These are phyloP conservation scores for Kuraishia borneana DNA, from an alignment of 805 yeast genomes.

Conservation along the genomic window DNA sequence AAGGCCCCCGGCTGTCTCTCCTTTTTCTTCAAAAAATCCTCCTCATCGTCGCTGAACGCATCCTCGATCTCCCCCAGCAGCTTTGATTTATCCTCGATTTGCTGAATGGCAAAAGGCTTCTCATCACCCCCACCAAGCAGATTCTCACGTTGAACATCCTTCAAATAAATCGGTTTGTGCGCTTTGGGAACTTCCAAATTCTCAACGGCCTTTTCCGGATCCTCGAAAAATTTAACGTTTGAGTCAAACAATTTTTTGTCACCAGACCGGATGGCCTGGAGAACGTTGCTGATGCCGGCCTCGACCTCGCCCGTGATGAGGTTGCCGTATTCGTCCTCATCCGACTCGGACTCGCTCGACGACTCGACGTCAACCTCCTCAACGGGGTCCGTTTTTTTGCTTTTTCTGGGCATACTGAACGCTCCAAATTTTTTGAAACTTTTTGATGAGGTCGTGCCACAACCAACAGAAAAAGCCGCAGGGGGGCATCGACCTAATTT, in stretches of 20 bases:
- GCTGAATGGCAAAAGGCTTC: conserved; percentile 66
- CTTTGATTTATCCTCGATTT: conserved; percentile 61
- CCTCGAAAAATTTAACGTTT: conserved; percentile 53
- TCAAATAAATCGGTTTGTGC: conserved; percentile 73
- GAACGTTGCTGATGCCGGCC: conserved; percentile 59
- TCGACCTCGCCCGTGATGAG: conserved; percentile 81
- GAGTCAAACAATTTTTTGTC: conserved; percentile 60
- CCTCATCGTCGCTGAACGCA: conserved; percentile 30
- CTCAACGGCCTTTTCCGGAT: conserved; percentile 33
- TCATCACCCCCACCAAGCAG: conserved; percentile 58
- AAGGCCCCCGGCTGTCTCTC: conserved; percentile 16
- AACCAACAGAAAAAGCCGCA: too few species aligned
- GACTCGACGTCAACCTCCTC: conserved; percentile 19
- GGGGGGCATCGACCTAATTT: too few species aligned
- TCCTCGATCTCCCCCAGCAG: conserved; percentile 69
- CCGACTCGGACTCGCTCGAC: conserved; percentile 45
- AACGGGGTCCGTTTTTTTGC: neutral
- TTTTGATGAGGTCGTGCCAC: too few species aligned
- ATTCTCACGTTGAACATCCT: conserved; percentile 86
- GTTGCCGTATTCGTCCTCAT: conserved; percentile 92
- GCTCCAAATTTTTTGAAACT: too few species aligned
- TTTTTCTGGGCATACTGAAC: conserved; percentile 1
- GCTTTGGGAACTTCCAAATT: conserved; percentile 13
- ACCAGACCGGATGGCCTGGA: conserved; percentile 56
- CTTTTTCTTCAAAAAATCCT: conserved; percentile 47